Conservation (phyloP, 140 eudicot genomes). For the Anethum foeniculum region DNA sequence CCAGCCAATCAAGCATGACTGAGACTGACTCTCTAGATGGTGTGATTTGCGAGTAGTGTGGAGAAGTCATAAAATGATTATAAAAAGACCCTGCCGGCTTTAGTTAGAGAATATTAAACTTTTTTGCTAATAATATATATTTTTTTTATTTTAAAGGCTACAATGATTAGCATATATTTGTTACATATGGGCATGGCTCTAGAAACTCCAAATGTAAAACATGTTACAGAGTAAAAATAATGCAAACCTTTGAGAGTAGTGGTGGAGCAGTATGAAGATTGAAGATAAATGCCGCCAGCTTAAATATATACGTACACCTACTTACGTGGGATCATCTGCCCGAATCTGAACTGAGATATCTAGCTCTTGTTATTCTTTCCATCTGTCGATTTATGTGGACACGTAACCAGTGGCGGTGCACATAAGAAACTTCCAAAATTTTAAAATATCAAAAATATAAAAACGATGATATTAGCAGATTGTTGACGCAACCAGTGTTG, state of each 20-base stretch:
- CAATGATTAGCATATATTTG: background rate
- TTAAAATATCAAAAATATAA: too few species aligned
- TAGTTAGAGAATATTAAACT: background rate
- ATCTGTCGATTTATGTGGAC: background rate
- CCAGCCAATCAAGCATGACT: background rate
- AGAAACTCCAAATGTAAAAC: background rate
- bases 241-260: background rate
- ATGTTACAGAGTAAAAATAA: background rate
- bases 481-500: background rate
- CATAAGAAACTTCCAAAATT: background rate
- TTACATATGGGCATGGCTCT: background rate
- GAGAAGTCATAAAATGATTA: background rate
- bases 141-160: background rate
- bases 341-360: background rate
- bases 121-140: background rate
- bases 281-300: background rate
- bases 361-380: background rate
- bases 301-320: background rate
- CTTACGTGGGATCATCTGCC: background rate
- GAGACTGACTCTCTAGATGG: background rate
- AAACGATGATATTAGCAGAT: background rate
- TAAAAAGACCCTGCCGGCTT: background rate
- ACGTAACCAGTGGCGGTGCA: background rate
- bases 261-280: background rate
- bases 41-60: conserved; percentile 1